Conservation (phyloP, 495 filamentous ascomycete genomes). For the Bathelium albidoporum region DNA sequence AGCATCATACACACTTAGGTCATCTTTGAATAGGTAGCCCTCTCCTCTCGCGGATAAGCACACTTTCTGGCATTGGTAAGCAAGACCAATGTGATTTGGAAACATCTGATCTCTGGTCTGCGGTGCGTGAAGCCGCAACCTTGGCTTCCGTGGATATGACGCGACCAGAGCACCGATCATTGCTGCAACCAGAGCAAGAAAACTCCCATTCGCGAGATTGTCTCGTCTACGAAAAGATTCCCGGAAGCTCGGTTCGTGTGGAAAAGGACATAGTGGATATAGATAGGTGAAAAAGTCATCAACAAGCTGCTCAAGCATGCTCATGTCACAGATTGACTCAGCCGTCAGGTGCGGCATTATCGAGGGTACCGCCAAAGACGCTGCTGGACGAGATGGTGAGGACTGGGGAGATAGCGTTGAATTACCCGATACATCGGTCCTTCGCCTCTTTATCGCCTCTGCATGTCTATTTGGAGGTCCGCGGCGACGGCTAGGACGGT, state of each 20-base stretch:
- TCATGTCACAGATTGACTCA: constrained; percentile 64
- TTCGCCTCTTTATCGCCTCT: constrained; percentile 64
- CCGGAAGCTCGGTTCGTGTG: constrained; percentile 78
- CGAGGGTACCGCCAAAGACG: constrained; percentile 33
- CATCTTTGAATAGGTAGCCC: constrained; percentile 52
- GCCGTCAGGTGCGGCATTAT: constrained; percentile 39
- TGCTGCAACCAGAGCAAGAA: constrained; percentile 66
- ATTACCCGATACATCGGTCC: constrained; percentile 36
- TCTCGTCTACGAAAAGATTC: constrained; percentile 58
- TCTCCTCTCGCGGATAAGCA: constrained; percentile 61
- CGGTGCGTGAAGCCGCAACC: constrained; percentile 51
- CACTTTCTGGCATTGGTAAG: constrained; percentile 63
- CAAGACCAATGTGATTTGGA: constrained; percentile 59
- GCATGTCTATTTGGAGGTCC: constrained; percentile 81
- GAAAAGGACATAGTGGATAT: constrained; percentile 75
- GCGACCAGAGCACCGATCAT: constrained; percentile 71
- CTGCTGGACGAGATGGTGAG: constrained; percentile 40
- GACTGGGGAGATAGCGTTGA: constrained; percentile 31
- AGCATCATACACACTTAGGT: constrained; percentile 66
- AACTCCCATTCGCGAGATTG: constrained; percentile 56
- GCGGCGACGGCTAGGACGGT: constrained; percentile 64
- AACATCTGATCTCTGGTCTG: constrained; percentile 46
- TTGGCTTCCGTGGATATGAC: constrained; percentile 70
- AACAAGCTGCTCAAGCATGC: constrained; percentile 55
- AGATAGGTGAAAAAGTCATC: constrained; percentile 89